These are phyloP conservation scores for Acmispon strigosus DNA, from an alignment of 306 rosid genomes.

Conservation along the genomic window DNA sequence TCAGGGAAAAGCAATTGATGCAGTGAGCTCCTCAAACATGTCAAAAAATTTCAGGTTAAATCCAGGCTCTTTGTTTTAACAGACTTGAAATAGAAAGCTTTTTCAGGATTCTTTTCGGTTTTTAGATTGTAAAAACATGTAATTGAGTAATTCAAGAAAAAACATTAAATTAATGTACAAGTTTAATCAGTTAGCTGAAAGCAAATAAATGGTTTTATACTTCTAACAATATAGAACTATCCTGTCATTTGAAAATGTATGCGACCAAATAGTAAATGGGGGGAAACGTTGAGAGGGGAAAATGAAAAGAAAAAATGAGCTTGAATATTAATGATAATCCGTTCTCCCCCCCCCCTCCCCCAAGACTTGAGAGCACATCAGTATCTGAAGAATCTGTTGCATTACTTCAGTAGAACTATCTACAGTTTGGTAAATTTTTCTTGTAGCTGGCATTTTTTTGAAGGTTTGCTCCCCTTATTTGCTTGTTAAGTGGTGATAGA, in stretches of 20 bases:
- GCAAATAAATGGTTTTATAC: background rate
- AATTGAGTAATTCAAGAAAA: background rate
- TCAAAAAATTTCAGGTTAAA: conserved; percentile 87
- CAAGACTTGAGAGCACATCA: background rate
- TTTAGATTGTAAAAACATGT: background rate
- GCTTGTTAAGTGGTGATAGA: background rate
- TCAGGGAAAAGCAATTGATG: conserved; percentile 68
- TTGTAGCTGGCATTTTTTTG: background rate
- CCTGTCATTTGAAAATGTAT: background rate
- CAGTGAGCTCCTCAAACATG: conserved; percentile 67
- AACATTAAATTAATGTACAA: background rate
- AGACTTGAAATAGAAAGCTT: background rate
- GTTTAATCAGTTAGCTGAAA: background rate
- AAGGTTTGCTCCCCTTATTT: background rate
- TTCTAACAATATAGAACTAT: background rate
- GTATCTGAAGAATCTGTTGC: background rate
- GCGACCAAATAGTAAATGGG: background rate
- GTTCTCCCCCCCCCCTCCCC: background rate
- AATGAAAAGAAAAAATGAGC: background rate
- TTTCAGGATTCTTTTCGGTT: background rate
- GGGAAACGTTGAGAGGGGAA: background rate
- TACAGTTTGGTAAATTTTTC: background rate
- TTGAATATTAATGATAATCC: background rate
- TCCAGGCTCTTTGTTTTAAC: conserved; percentile 16
- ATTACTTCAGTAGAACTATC: background rate